Conservation (phyloP, 768 basidiomycete genomes). For the Rhizopogon vinicolor region DNA sequence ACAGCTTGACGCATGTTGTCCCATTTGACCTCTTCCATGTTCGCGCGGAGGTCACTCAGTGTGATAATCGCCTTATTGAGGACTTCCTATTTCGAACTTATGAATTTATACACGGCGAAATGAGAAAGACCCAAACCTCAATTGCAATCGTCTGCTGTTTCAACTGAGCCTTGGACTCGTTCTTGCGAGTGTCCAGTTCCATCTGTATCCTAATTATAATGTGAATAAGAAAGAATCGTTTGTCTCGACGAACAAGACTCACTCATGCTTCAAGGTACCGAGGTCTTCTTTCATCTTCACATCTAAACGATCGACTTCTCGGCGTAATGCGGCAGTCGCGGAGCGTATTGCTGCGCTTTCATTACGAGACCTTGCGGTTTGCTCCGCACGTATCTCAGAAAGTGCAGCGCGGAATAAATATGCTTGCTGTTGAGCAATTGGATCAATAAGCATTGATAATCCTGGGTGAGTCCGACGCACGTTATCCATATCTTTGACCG, state of each 20-base stretch:
- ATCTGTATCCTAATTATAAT: slow-evolving; percentile 76
- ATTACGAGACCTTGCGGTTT: slow-evolving; percentile 76
- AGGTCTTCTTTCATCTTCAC: slow-evolving; percentile 95
- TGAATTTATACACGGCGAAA: background rate
- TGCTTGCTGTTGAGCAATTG: slow-evolving; percentile 61
- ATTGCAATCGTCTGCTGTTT: slow-evolving; percentile 83
- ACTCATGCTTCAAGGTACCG: slow-evolving; percentile 90
- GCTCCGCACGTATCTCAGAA: slow-evolving; percentile 84
- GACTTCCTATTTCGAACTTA: slow-evolving; percentile 47
- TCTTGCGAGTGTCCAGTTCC: slow-evolving; percentile 92
- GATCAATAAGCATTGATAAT: background rate
- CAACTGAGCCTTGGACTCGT: slow-evolving; percentile 79
- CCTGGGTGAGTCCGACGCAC: slow-evolving; percentile 37
- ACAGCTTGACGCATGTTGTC: slow-evolving; percentile 84
- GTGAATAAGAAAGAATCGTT: background rate
- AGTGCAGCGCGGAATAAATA: slow-evolving; percentile 93
- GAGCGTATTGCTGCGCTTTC: slow-evolving; percentile 82
- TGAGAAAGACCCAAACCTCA: slow-evolving; percentile 46
- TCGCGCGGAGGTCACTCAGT: slow-evolving; percentile 74
- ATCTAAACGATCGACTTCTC: slow-evolving; percentile 82
- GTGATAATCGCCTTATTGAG: slow-evolving; percentile 70
- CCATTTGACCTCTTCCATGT: slow-evolving; percentile 85
- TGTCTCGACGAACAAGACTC: slow-evolving; percentile 24
- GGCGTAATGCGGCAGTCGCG: slow-evolving; percentile 66
- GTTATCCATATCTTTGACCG: slow-evolving; percentile 77